A percentile compares a stretch with the other conserved stretches of the same genome.
phyloP scores from a whole-genome alignment of 257 asterid species.

The Schizonepeta tenuifolia region DNA sequence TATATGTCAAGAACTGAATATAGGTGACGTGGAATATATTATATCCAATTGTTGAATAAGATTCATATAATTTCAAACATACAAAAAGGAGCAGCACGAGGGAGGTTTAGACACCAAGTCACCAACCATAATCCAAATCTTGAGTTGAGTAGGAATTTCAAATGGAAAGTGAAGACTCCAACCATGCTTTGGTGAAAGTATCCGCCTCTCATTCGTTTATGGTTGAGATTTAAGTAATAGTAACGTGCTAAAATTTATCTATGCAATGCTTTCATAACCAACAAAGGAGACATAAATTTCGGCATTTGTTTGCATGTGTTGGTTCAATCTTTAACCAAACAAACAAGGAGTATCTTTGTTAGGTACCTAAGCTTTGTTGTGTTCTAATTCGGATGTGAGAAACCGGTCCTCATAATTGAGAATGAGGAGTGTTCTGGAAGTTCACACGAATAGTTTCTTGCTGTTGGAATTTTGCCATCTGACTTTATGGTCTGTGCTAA shows the following conservation, averaged over 20 bases:
- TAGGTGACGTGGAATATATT: not conserved
- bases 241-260: not conserved
- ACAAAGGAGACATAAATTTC: not conserved
- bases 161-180: not conserved
- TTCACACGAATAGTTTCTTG: not conserved
- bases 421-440: not conserved
- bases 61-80: not conserved
- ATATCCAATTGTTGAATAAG: not conserved
- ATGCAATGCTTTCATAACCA: not conserved
- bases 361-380: not conserved
- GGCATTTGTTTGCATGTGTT: slow-evolving; percentile 11
- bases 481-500: not conserved
- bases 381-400: not conserved
- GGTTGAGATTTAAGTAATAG: not conserved
- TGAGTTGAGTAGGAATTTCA: not conserved
- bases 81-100: not conserved
- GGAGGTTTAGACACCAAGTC: not conserved
- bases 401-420: not conserved
- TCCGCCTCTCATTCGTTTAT: not conserved
- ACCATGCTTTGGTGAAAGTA: not conserved
- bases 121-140: not conserved
- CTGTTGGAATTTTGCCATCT: not conserved
- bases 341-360: not conserved
- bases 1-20: not conserved
- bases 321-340: slow-evolving; percentile 9